Evolutionary conservation across 2,329 filamentous ascomycete genomes (phyloP).

Genomic region (Fusarium subtropicale): DNA sequence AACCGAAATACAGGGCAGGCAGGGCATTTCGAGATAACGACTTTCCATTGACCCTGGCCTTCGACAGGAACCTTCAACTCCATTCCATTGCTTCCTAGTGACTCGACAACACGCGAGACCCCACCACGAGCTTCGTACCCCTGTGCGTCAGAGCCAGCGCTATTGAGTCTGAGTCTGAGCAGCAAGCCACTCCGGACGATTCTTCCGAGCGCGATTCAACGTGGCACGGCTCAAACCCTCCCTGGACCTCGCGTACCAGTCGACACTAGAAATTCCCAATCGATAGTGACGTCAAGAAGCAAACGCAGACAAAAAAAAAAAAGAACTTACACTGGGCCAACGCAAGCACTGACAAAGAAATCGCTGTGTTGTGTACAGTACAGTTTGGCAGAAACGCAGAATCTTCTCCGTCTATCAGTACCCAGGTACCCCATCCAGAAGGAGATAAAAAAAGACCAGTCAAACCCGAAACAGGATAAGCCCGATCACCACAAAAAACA

Average conservation of each 20-base stretch:
- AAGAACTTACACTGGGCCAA: constrained; percentile 8
- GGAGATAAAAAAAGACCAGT: constrained; percentile 31
- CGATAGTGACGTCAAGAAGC: constrained; percentile 38
- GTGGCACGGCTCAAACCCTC: constrained; percentile 39
- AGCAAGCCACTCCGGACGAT: constrained; percentile 40
- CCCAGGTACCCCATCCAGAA: constrained; percentile 5
- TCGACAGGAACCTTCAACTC: constrained; percentile 16
- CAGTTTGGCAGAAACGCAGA: constrained; percentile 13
- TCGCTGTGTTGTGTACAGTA: constrained; percentile 2
- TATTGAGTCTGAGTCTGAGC: constrained; percentile 15
- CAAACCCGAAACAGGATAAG: constrained; percentile 46
- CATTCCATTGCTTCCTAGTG: constrained; percentile 23
- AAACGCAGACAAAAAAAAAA: constrained; percentile 1
- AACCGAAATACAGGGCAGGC: constrained; percentile 17
- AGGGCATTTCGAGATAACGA: constrained; percentile 28
- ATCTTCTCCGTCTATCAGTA: constrained; percentile 1
- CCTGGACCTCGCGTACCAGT: constrained; percentile 31
- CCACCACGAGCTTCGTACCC: constrained; percentile 28
- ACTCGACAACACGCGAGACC: constrained; percentile 27
- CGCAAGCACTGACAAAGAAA: constrained; percentile 37
- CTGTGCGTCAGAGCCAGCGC: constrained; percentile 21
- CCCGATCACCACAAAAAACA: constrained; percentile 23
- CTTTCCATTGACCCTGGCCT: constrained; percentile 20
- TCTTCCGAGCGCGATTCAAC: constrained; percentile 29
- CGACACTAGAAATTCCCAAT: constrained; percentile 26